Evolutionary conservation across 345 rosid genomes (phyloP).

Genomic region (Arabidopsis thaliana): TAIR10.1 NC_003074.8:2834001-2834500

Average conservation of each 20-base stretch:
- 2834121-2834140: constrained; percentile 5
- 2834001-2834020: too few relatives aligned
- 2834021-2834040: not conserved
- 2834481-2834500: constrained; percentile 51
- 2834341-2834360: constrained; percentile 74
- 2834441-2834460: constrained; percentile 42
- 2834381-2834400: constrained; percentile 92
- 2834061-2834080: not conserved
- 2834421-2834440: constrained; percentile 45
- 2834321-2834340: constrained; percentile 89
- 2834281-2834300: constrained; percentile 75
- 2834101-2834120: not conserved
- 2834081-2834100: not conserved
- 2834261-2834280: constrained; percentile 5
- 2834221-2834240: constrained; percentile 26
- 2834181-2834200: not conserved
- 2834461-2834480: constrained; percentile 48
- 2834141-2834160: not conserved
- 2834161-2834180: not conserved
- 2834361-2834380: constrained; percentile 92
- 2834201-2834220: not conserved
- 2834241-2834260: constrained; percentile 4
- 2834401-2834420: constrained; percentile 66
- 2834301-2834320: constrained; percentile 71
- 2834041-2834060: not conserved